These are phyloP conservation scores for Yamadazyma ubonensis DNA, from an alignment of 805 yeast species.

Conservation along the genomic window DNA sequence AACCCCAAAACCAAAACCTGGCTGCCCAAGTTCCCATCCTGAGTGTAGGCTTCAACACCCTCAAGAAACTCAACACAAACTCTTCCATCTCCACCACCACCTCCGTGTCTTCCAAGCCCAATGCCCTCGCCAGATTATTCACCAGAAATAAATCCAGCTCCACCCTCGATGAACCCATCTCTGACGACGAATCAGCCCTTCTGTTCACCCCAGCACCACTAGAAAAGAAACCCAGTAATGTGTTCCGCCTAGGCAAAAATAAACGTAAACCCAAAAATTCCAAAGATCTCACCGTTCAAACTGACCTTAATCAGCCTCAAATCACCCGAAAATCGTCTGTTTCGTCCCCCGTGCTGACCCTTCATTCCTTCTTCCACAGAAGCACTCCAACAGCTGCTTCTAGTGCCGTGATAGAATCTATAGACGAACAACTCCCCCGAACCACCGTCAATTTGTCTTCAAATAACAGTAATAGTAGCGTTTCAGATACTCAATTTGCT, in stretches of 20 bases:
- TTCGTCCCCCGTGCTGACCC: conserved; percentile 31
- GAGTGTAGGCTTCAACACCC: conserved; percentile 31
- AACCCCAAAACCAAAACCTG: neutral
- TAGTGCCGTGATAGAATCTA: conserved; percentile 4
- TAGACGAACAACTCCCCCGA: conserved; percentile 17
- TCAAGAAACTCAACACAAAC: conserved; percentile 31
- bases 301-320: conserved; percentile 15
- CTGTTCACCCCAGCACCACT: conserved; percentile 7
- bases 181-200: neutral
- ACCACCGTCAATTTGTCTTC: conserved; percentile 31
- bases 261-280: conserved; percentile 11
- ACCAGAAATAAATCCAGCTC: conserved; percentile 28
- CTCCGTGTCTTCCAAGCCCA: conserved; percentile 25
- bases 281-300: conserved; percentile 32
- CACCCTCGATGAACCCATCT: conserved; percentile 11
- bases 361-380: conserved; percentile 36
- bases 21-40: conserved; percentile 22
- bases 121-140: conserved; percentile 31
- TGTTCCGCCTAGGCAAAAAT: conserved; percentile 13
- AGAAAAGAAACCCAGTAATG: conserved; percentile 14
- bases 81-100: conserved; percentile 23
- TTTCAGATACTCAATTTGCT: conserved; percentile 31
- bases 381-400: conserved; percentile 14
- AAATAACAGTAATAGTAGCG: conserved; percentile 33
- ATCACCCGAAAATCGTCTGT: conserved; percentile 23